Percentiles rank a stretch among this genome's conserved stretches.
Evolutionary conservation across 2,329 filamentous ascomycete species (phyloP).

Genomic region (Xylaria sp.): DNA sequence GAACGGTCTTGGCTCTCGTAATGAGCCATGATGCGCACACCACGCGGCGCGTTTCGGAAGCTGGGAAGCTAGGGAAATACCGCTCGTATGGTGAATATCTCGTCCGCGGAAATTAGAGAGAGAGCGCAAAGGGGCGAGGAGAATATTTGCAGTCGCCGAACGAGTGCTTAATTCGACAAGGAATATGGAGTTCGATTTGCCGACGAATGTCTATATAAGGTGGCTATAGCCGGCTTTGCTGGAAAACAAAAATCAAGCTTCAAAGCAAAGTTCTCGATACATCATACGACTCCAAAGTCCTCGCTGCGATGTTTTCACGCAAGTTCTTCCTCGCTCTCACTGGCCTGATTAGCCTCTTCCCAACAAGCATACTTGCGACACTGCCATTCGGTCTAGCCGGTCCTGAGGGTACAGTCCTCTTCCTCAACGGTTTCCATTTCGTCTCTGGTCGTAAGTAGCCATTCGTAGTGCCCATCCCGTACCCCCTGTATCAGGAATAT

Average conservation of each 20-base stretch:
- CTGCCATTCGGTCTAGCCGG: slow-evolving; percentile 21
- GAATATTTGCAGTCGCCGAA: not conserved
- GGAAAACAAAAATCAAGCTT: not conserved
- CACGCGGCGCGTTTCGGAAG: not conserved
- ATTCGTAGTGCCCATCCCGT: not conserved
- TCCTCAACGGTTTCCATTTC: slow-evolving; percentile 21
- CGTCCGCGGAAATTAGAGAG: not conserved
- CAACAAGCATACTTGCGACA: slow-evolving; percentile 6
- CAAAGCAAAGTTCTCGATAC: not conserved
- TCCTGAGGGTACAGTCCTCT: slow-evolving; percentile 2
- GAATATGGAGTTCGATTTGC: not conserved
- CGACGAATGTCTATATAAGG: slow-evolving; percentile 15
- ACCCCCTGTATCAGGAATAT: not conserved
- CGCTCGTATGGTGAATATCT: not conserved
- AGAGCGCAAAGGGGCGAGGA: not conserved
- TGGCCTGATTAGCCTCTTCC: slow-evolving; percentile 2
- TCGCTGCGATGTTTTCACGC: slow-evolving; percentile 9
- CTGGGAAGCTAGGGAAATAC: not conserved
- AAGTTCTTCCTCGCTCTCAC: not conserved
- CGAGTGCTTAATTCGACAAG: not conserved
- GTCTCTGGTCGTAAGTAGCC: slow-evolving; percentile 26
- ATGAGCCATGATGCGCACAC: not conserved
- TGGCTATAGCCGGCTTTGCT: not conserved
- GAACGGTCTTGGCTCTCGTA: not conserved
- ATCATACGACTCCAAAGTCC: not conserved